Evolutionary conservation across 768 basidiomycete species (phyloP).

Genomic region (Paxillus rubicundulus): DNA sequence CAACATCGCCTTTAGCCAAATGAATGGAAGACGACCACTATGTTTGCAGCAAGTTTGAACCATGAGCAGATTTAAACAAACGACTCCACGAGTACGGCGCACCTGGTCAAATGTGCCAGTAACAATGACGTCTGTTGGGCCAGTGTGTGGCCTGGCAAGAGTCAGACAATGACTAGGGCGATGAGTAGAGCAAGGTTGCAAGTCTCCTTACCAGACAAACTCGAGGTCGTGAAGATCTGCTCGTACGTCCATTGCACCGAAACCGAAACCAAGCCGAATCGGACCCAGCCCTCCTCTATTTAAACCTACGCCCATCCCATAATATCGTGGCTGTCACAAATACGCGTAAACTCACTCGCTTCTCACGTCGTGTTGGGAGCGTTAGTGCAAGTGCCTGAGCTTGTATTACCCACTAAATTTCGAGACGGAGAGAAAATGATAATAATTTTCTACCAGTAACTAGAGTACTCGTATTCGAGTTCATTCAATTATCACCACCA

Average conservation of each 20-base stretch:
- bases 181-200: constrained; percentile 14
- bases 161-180: background rate
- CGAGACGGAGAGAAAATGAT: too few relatives aligned
- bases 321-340: constrained; percentile 13
- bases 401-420: too few relatives aligned
- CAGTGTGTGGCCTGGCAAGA: constrained; percentile 52
- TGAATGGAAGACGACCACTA: constrained; percentile 63
- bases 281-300: constrained; percentile 11
- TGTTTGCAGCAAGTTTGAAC: background rate
- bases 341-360: too few relatives aligned
- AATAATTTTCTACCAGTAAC: background rate
- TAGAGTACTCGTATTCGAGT: background rate
- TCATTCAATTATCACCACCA: constrained; percentile 5
- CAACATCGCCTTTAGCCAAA: constrained; percentile 50
- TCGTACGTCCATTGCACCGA: constrained; percentile 26
- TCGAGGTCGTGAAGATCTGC: constrained; percentile 48
- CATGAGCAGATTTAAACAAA: constrained; percentile 5
- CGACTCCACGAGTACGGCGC: constrained; percentile 6
- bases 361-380: too few relatives aligned
- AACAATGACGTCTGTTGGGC: constrained; percentile 58
- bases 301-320: constrained; percentile 19
- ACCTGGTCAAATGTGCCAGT: constrained; percentile 82
- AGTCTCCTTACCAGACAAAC: constrained; percentile 48
- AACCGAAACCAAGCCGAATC: constrained; percentile 13
- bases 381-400: too few relatives aligned